Conservation (phyloP, 73 alveolate species). For the Paramecium caudatum region DNA sequence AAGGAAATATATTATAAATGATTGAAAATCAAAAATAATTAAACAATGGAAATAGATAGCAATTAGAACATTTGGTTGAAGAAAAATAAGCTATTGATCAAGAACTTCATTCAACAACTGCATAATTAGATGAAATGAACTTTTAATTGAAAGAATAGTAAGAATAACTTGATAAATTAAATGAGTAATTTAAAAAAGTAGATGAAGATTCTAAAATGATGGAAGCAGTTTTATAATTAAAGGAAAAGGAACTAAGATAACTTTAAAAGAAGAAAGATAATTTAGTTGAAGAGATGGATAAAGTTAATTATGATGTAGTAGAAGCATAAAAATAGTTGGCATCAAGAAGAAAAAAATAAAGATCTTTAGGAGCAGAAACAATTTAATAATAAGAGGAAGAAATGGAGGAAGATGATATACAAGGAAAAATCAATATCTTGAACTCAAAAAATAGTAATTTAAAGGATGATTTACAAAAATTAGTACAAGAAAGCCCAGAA, state of each 20-base stretch:
- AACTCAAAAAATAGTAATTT: conserved; percentile 20
- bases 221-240: conserved; percentile 46
- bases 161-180: conserved; percentile 9
- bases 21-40: neutral
- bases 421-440: conserved; percentile 18
- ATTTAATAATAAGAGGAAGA: neutral
- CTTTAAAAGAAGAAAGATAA: conserved; percentile 19
- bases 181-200: conserved; percentile 47
- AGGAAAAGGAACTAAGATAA: conserved; percentile 39
- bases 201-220: conserved; percentile 56
- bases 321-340: neutral
- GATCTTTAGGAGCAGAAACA: conserved; percentile 22
- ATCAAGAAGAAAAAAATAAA: neutral
- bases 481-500: conserved; percentile 35
- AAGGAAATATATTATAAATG: neutral
- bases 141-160: neutral
- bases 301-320: neutral
- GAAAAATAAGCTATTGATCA: neutral
- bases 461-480: conserved; percentile 30
- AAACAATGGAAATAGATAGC: neutral
- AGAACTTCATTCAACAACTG: conserved; percentile 38
- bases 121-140: conserved; percentile 22
- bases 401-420: conserved; percentile 13
- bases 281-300: neutral
- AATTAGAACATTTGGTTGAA: neutral